Percentiles rank a stretch among this genome's conserved stretches.
Conservation (phyloP, 345 rosid species). For the Syzygium jambos region DNA sequence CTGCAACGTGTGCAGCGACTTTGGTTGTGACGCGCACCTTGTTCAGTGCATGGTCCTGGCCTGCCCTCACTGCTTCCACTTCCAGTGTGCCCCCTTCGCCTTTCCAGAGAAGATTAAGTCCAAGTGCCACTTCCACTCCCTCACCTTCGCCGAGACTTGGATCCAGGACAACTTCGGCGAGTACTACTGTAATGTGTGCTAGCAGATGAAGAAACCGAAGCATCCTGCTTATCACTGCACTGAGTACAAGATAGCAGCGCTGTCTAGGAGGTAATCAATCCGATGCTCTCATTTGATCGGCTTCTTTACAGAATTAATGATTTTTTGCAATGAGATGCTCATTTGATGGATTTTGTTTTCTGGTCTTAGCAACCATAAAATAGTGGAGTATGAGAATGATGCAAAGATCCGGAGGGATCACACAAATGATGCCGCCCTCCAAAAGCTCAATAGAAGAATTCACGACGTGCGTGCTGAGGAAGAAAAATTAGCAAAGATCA, state of each 20-base stretch:
- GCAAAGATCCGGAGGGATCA: neutral
- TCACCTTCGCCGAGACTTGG: neutral
- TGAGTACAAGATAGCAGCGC: neutral
- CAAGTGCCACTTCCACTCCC: neutral
- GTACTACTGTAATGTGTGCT: neutral
- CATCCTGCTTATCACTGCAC: neutral
- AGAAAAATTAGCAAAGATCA: neutral
- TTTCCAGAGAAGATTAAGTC: neutral
- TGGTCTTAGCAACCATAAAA: neutral
- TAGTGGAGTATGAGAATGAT: neutral
- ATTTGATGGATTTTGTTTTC: neutral
- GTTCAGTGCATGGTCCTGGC: neutral
- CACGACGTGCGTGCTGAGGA: neutral
- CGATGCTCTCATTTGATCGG: neutral
- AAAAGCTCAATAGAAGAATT: neutral
- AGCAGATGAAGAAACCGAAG: neutral
- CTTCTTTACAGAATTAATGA: neutral
- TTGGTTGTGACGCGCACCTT: neutral
- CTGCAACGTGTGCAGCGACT: neutral
- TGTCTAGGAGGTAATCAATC: neutral
- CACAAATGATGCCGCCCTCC: neutral
- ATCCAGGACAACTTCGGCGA: neutral
- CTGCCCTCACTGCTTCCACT: neutral
- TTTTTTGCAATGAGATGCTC: neutral
- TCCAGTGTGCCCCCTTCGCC: neutral